Evolutionary conservation across 2,329 filamentous ascomycete species (phyloP), one percentile per base, ranked within the genome.

Genomic region (Ophiostoma ulmi): DNA sequence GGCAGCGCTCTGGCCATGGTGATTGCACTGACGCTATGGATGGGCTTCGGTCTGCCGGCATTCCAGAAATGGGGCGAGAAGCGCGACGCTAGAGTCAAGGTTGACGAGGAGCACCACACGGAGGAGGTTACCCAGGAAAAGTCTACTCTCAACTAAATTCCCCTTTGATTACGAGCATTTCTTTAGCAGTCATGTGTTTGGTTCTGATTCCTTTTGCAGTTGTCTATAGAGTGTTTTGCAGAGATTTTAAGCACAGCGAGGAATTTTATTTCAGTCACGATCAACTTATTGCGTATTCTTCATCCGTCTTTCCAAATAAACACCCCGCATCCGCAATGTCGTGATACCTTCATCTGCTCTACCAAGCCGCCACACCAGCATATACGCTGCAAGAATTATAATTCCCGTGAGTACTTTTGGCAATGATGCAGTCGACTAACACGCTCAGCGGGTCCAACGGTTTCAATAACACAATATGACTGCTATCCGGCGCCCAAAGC

Each of bases 1-100:
- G 72, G 72, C 7, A 79, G 78, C 52, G 77, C 75, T 0, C 72
- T 80, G 5, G 77, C 74, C 1, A 78, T 76, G 66, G 79, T 79
- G 0, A 69, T 79, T 20, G 77, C 75, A 0, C 70, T 80, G 71
- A 79, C 78, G 1, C 69, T 80, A 0, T 80, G 78, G 79, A 79
- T 77, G 0, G 77, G 78, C 1, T 35, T 67, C 4, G 65, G 65
- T 22, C 38, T 67, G 65, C 65, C 65, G 65, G 38, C 39, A 1
- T 17, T 48, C 13, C 65, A 67, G 39, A 26, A 31, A 17, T 67
- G 65, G 65, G 65, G n/a, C 38, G 4, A 67, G 65, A 26, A 38
- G 36, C 64, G 65, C 38, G 39, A 44, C 2, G 7, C 14, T 2
- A 31, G 35, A 31, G 17, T 38, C 35, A 65, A 65, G 35, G 63